Evolutionary conservation across 2,329 filamentous ascomycete genomes (phyloP).

Genomic region (Paramyrothecium roridum): DNA sequence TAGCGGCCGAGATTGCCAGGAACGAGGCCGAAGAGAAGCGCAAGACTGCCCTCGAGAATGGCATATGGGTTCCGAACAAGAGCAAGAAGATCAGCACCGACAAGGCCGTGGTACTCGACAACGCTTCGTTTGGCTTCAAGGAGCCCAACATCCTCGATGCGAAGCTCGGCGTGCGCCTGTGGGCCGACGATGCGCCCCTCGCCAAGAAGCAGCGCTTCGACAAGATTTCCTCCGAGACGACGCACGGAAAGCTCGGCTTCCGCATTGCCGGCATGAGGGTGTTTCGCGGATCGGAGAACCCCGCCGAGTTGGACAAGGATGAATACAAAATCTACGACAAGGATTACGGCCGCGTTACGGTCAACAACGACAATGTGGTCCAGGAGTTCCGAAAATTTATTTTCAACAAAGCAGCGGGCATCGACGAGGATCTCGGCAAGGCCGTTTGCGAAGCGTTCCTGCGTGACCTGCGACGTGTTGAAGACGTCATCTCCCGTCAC

Average conservation of each 20-base stretch:
- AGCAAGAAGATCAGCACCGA: constrained; percentile 69
- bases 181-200: constrained; percentile 68
- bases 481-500: constrained; percentile 49
- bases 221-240: constrained; percentile 56
- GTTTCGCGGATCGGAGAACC: constrained; percentile 53
- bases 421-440: constrained; percentile 55
- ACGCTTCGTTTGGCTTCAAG: constrained; percentile 76
- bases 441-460: constrained; percentile 53
- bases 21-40: background rate
- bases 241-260: constrained; percentile 58
- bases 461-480: constrained; percentile 48
- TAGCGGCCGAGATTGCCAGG: constrained; percentile 27
- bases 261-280: constrained; percentile 65
- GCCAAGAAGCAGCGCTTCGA: constrained; percentile 61
- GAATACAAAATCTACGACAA: constrained; percentile 61
- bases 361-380: constrained; percentile 52
- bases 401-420: constrained; percentile 55
- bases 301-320: constrained; percentile 48
- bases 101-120: constrained; percentile 79
- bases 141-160: constrained; percentile 89
- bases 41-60: constrained; percentile 11
- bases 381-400: constrained; percentile 55
- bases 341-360: constrained; percentile 53
- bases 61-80: constrained; percentile 46
- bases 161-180: constrained; percentile 83